A percentile compares a stretch with the other conserved stretches of the same genome.
phyloP scores from a whole-genome alignment of 495 filamentous ascomycete genomes.

The Stereocaulon alpinum region DNA sequence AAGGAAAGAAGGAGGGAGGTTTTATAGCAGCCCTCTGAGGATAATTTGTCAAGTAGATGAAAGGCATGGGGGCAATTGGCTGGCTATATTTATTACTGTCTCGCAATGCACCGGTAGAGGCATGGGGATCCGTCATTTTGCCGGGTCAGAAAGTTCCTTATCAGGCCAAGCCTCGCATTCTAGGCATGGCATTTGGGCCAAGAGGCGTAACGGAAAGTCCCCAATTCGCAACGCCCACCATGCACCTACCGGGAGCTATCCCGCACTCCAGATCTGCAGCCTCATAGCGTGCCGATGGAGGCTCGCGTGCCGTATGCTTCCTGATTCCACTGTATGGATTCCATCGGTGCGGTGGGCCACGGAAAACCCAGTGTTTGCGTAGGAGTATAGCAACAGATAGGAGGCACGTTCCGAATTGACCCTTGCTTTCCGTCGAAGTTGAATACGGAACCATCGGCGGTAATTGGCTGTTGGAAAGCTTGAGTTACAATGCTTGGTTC shows the following conservation, averaged over 20 bases:
- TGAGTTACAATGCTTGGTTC: background rate
- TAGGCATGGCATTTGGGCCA: slow-evolving; percentile 4
- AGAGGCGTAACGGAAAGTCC: background rate
- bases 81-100: background rate
- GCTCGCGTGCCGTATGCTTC: background rate
- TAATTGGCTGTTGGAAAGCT: background rate
- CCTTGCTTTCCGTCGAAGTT: too few relatives aligned
- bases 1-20: background rate
- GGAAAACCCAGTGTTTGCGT: too few relatives aligned
- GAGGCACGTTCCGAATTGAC: too few relatives aligned
- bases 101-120: too few relatives aligned
- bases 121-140: slow-evolving; percentile 1
- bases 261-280: background rate
- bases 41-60: background rate
- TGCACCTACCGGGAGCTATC: slow-evolving; percentile 2
- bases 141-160: slow-evolving; percentile 4
- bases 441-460: background rate
- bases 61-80: background rate
- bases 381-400: too few relatives aligned
- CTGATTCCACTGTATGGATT: too few relatives aligned
- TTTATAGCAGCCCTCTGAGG: background rate
- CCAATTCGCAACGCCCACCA: background rate
- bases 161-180: slow-evolving; percentile 6
- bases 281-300: slow-evolving; percentile 1
- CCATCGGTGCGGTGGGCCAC: too few relatives aligned